Evolutionary conservation across 805 yeast species (phyloP), one percentile per base, ranked within the genome.

Genomic region (Candida ipomoeae): DNA sequence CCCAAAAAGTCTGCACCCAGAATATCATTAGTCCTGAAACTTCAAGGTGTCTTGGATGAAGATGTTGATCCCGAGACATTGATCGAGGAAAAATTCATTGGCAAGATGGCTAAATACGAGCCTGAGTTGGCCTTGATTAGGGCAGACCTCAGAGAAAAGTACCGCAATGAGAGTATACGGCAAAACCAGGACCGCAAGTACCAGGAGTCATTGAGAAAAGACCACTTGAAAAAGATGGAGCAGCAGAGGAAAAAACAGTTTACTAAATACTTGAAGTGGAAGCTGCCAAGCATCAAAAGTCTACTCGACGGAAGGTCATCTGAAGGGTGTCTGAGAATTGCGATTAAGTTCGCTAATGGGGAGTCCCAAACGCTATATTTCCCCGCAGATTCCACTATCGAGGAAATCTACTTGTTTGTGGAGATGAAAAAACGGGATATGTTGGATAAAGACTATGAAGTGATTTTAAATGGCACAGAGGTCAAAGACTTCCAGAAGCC

Each of bases 131-230:
- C 78, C 17, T 65, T 80, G 2, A 73, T 91, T 17, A 75, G 91
- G 41, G 70, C 78, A 3, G 91, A 85, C 51, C 75, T 83, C 43
- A 80, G 82, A 56, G 83, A 84, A 45, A 74, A 79, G 43, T 84
- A 81, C 38, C 61, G 80, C 52, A 74, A 84, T 37, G 79, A 83
- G 52, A 68, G 75, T 11, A 70, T 89, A 33, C 76, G 87, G 46
- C 76, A 77, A 53, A 84, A 85, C 58, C 97, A 91, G 66, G 94
- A 89, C 61, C 69, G 78, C 41, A 89, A 94, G 18, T 90, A 83
- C 67, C 83, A 84, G 61, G 78, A 78, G 34, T 83, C 96, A 0
- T 70, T 91, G 34, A 77, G 78, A 15, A 74, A 80, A 34, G 98
- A 91, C 67, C 76, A 83, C 49, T 73, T 75, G 47, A 73, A 84